A percentile compares a stretch with the other conserved stretches of the same genome.
phyloP scores from a whole-genome alignment of 108 stramenopile species.

The Schizochytrium sp. region DNA sequence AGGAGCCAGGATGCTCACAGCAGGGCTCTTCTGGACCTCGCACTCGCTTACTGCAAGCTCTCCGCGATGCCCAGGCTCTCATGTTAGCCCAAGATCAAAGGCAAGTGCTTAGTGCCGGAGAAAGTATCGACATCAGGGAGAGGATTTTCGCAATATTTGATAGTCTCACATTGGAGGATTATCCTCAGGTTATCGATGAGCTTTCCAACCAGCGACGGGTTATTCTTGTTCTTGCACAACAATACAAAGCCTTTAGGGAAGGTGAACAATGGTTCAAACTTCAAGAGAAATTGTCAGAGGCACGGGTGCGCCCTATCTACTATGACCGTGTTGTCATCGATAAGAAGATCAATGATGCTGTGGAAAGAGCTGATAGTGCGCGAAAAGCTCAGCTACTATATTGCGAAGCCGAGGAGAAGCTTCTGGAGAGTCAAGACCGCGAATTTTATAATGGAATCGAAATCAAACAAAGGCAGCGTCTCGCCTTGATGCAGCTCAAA shows the following conservation, averaged over 20 bases:
- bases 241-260: conserved; percentile 17
- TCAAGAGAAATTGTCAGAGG: background rate
- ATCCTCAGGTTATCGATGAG: background rate
- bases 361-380: background rate
- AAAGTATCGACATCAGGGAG: background rate
- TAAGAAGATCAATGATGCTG: background rate
- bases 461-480: conserved; percentile 5
- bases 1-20: background rate
- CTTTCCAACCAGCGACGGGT: conserved; percentile 29
- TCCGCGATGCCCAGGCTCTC: conserved; percentile 23
- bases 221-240: background rate
- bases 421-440: background rate
- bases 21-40: background rate
- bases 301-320: background rate
- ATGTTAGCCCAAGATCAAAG: background rate
- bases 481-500: background rate
- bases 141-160: background rate
- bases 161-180: background rate
- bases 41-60: background rate
- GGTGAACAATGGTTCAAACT: conserved; percentile 10
- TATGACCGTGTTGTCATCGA: conserved; percentile 17
- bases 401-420: background rate
- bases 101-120: background rate
- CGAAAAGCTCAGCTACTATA: background rate
- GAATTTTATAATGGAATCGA: conserved; percentile 21